phyloP scores from a whole-genome alignment of 73 alveolate species.

The Tetrahymena elliotti region DNA sequence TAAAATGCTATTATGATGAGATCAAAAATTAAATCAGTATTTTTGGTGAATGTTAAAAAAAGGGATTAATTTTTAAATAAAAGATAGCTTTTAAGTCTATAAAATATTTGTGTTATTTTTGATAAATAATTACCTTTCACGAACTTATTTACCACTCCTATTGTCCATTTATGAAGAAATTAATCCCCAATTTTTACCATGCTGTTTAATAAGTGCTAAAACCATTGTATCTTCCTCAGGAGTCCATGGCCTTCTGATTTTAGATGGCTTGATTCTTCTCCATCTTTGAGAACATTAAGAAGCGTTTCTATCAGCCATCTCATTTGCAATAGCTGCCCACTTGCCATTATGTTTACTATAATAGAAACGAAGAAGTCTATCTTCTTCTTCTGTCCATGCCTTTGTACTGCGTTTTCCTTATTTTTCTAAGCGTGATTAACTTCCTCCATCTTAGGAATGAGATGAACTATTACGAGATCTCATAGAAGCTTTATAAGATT shows the following conservation, averaged over 20 bases:
- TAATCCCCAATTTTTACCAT: slow-evolving; percentile 35
- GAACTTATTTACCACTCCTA: slow-evolving; percentile 29
- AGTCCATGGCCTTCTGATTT: slow-evolving; percentile 37
- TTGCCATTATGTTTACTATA: slow-evolving; percentile 3
- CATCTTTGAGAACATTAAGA: slow-evolving; percentile 44
- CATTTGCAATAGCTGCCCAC: slow-evolving; percentile 37
- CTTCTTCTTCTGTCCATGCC: slow-evolving; percentile 39
- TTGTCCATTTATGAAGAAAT: slow-evolving; percentile 12
- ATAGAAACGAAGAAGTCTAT: slow-evolving; percentile 4
- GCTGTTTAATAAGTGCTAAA: neutral
- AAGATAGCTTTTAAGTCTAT: neutral
- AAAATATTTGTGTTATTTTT: neutral
- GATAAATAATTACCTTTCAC: slow-evolving; percentile 11
- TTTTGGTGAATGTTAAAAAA: neutral
- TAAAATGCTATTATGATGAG: too few species aligned
- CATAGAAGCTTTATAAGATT: neutral
- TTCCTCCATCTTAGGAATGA: neutral
- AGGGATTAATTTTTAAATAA: neutral
- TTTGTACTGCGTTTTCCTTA: slow-evolving; percentile 3
- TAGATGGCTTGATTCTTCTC: slow-evolving; percentile 35
- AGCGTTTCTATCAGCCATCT: slow-evolving; percentile 36
- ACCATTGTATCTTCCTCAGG: slow-evolving; percentile 25
- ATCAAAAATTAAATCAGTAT: too few species aligned
- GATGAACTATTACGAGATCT: neutral
- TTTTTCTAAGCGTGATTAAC: neutral